Evolutionary conservation across 495 filamentous ascomycete genomes (phyloP).

Genomic region (Aspergillus bertholletiae): DNA sequence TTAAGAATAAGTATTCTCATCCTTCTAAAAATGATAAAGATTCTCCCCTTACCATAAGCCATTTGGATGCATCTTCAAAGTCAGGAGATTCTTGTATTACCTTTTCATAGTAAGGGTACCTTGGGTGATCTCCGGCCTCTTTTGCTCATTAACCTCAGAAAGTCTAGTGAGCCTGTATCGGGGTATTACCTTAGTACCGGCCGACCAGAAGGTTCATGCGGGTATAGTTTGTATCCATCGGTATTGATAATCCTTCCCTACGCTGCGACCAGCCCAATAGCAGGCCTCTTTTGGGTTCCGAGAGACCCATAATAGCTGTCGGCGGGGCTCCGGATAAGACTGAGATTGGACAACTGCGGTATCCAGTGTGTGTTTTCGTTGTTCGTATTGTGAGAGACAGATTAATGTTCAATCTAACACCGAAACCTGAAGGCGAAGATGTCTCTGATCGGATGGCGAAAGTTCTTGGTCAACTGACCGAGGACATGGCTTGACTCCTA

Average conservation of each 20-base stretch:
- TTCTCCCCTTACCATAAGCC: not conserved
- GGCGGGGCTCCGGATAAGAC: constrained; percentile 7
- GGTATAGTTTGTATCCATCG: constrained; percentile 3
- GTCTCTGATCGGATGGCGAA: not conserved
- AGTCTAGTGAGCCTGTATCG: not conserved
- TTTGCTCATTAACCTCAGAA: not conserved
- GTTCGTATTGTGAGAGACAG: constrained; percentile 8
- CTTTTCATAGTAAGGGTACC: not conserved
- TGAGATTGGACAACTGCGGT: not conserved
- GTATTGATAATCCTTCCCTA: constrained; percentile 2
- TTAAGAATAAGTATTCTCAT: not conserved
- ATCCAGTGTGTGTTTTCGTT: not conserved
- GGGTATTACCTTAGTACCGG: not conserved
- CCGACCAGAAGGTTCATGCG: not conserved
- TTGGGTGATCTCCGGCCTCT: not conserved
- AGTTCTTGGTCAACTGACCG: not conserved
- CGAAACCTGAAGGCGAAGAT: not conserved
- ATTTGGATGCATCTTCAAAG: not conserved
- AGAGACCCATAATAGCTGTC: constrained; percentile 7
- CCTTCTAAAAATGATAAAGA: not conserved
- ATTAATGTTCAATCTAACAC: constrained; percentile 1
- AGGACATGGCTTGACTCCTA: not conserved
- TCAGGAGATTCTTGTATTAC: not conserved
- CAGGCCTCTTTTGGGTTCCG: constrained; percentile 2
- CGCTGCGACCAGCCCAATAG: constrained; percentile 10